phyloP scores from a whole-genome alignment of 2,329 filamentous ascomycete genomes.

The Emydomyces testavorans region DNA sequence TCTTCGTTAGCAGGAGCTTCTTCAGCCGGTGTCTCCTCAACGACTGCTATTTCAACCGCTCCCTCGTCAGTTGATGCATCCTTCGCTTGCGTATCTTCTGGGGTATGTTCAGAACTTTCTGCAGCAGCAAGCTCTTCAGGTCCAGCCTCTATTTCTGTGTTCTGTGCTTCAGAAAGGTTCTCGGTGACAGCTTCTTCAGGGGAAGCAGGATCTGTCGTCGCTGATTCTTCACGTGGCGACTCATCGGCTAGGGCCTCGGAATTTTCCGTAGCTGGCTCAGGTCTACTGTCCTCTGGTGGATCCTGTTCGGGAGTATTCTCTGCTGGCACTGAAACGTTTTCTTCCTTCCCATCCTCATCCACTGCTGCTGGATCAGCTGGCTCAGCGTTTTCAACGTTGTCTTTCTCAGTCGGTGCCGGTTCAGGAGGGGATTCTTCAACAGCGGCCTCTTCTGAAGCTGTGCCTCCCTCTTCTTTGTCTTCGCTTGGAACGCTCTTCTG shows the following conservation, averaged over 20 bases:
- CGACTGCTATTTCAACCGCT: not conserved
- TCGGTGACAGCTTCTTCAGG: not conserved
- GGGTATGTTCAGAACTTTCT: slow-evolving; percentile 3
- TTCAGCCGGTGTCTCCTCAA: slow-evolving; percentile 2
- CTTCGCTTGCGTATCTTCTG: slow-evolving; percentile 6
- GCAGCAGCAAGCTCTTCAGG: slow-evolving; percentile 12
- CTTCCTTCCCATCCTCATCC: not conserved
- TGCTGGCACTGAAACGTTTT: not conserved
- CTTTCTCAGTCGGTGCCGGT: too few species aligned
- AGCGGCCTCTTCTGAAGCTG: not conserved
- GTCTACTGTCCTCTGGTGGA: not conserved
- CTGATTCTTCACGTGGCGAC: slow-evolving; percentile 2
- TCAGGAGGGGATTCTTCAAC: slow-evolving; percentile 4
- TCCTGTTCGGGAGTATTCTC: slow-evolving; percentile 5
- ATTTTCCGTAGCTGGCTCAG: not conserved
- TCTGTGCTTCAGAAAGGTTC: not conserved
- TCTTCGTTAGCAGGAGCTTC: slow-evolving; percentile 10
- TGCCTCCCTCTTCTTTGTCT: slow-evolving; percentile 1
- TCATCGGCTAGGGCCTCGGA: not conserved
- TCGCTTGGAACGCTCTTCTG: slow-evolving; percentile 1
- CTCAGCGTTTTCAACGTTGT: not conserved
- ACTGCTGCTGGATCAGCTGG: not conserved
- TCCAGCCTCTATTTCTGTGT: not conserved
- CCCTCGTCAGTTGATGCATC: slow-evolving; percentile 7
- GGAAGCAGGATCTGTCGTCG: slow-evolving; percentile 11